Evolutionary conservation across 495 filamentous ascomycete species (phyloP).

Genomic region (Lichenothelia convexa): DNA sequence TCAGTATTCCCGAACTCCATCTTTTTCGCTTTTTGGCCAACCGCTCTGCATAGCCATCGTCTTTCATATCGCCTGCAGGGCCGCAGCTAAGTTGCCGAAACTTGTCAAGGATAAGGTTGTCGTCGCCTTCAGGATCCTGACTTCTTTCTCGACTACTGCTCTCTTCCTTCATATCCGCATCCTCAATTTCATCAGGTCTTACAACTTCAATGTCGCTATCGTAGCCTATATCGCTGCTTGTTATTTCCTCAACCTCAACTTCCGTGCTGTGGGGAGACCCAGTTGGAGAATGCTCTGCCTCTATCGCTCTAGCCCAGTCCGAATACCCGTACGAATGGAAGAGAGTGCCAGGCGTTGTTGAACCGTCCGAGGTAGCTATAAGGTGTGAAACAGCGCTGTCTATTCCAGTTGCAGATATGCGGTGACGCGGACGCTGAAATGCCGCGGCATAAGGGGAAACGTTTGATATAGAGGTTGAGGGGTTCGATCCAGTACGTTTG

Average conservation of each 20-base stretch:
- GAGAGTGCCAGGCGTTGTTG: constrained; percentile 1
- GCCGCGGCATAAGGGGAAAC: no score
- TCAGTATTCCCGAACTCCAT: constrained; percentile 17
- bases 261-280: constrained; percentile 2
- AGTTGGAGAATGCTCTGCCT: neutral
- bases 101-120: constrained; percentile 9
- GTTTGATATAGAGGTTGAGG: no score
- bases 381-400: no score
- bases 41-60: constrained; percentile 9
- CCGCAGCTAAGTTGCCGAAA: constrained; percentile 8
- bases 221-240: constrained; percentile 13
- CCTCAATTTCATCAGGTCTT: constrained; percentile 18
- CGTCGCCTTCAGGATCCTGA: constrained; percentile 3
- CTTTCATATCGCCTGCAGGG: constrained; percentile 1
- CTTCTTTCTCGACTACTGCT: constrained; percentile 3
- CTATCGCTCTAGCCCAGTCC: neutral
- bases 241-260: constrained; percentile 17
- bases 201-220: constrained; percentile 19
- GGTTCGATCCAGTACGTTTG: no score
- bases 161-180: constrained; percentile 12
- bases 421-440: no score
- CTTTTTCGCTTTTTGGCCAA: constrained; percentile 15
- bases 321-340: neutral
- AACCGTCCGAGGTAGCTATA: constrained; percentile 11
- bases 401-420: no score